Evolutionary conservation across 2,329 filamentous ascomycete genomes (phyloP).

Genomic region (Ophiostoma australiae): DNA sequence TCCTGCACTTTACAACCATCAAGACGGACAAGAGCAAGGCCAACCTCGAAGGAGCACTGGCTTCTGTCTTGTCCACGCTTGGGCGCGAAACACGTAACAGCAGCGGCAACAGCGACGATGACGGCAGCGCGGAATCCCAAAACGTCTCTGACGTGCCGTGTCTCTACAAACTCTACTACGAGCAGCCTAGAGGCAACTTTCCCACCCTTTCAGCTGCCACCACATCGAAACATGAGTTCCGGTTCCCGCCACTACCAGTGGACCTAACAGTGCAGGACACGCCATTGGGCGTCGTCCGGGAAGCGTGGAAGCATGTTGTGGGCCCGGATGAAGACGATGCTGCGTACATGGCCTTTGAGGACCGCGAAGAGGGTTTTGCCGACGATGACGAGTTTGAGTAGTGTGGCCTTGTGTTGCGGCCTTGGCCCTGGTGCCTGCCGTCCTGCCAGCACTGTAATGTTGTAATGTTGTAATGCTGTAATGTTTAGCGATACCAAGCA

Average conservation of each 20-base stretch:
- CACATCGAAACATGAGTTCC: constrained; percentile 37
- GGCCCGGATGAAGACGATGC: constrained; percentile 40
- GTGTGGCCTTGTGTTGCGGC: neutral
- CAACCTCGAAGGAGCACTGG: constrained; percentile 40
- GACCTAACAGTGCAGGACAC: constrained; percentile 72
- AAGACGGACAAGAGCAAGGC: constrained; percentile 35
- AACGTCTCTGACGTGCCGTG: constrained; percentile 25
- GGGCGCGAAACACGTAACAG: constrained; percentile 29
- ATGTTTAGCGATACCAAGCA: neutral
- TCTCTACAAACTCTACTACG: constrained; percentile 53
- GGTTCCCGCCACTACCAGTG: constrained; percentile 55
- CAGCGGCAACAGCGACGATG: neutral
- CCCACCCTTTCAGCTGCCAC: neutral
- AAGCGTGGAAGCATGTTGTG: constrained; percentile 63
- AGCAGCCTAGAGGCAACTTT: constrained; percentile 40
- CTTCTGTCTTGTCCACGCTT: constrained; percentile 36
- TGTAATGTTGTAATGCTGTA: neutral
- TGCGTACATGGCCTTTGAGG: constrained; percentile 73
- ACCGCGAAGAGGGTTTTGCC: constrained; percentile 62
- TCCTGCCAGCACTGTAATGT: neutral
- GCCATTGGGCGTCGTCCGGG: constrained; percentile 60
- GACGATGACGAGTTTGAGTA: constrained; percentile 34
- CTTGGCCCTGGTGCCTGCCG: neutral
- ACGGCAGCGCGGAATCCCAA: neutral
- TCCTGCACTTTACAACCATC: constrained; percentile 42